Base-by-base conservation (phyloP, 2,329 filamentous ascomycete genomes). In the Chaetomiaceae sp. region DNA sequence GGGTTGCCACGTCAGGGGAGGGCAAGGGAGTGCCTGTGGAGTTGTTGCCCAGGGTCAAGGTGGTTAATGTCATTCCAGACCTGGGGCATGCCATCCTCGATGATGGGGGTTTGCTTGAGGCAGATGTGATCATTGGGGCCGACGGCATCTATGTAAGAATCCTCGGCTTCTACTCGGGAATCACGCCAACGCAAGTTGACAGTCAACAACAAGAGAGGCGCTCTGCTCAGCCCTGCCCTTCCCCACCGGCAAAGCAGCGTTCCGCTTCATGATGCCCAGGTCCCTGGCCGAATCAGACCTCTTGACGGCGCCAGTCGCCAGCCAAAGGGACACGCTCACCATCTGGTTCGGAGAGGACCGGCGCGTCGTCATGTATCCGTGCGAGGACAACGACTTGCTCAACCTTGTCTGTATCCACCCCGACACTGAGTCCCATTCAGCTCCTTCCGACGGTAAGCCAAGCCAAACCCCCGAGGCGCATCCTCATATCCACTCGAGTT, bases 361-460 rank as follows among this genome's bases (percentile, higher is more conserved):
- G 17, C 66, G 76, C 15, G 56, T 79, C 3, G 68, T 79, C 47
- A 69, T 76, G 63, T 79, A 79, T 57, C 75, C 76, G 0, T 77
- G 73, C 58, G 68, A 69, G 6, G 57, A 73, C 48, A 76, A 77
- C 51, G 63, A 68, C 8, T 58, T 68, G 11, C 63, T 78, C 48
- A 79, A 79, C 60, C 74, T 81, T 57, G 75, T 78, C 1, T 74
- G 71, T 38, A 75, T 82, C 14, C 77, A 82, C 53, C 78, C 79
- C 0, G 72, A 73, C 6, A 63, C 62, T 1, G 70, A 75, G 50
- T 72, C 69, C 0, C 67, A 68, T 4, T 66, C 68, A 5, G 62
- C 55, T 0, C 52, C 56, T 5, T 60, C 51, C 17, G 67, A 71
- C 22, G 67, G 69, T 70, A 51, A 55, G 65, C 58, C 19, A n/a